Percentiles rank a stretch among this genome's conserved stretches.
These are phyloP conservation scores for Leishmania major DNA, from an alignment of 208 protist species.

Conservation along the genomic window DNA sequence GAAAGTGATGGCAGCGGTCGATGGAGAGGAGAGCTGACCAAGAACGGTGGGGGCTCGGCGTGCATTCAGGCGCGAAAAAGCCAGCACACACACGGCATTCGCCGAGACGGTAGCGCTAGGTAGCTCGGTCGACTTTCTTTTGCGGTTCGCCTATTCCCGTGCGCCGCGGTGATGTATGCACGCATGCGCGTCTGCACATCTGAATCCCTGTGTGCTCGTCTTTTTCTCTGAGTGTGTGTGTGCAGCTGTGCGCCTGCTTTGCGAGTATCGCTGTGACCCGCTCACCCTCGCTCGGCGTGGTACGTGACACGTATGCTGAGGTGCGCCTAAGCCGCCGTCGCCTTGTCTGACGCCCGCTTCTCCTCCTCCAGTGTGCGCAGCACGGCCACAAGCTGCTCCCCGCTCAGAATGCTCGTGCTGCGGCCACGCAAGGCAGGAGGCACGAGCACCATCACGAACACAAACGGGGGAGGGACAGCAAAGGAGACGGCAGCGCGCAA, in stretches of 20 bases:
- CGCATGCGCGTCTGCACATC: neutral
- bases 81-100: neutral
- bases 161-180: neutral
- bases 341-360: neutral
- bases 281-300: neutral
- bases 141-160: neutral
- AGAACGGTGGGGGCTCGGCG: neutral
- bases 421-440: conserved; percentile 30
- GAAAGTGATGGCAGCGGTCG: neutral
- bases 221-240: neutral
- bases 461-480: conserved; percentile 43
- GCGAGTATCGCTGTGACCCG: neutral
- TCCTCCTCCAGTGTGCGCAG: conserved; percentile 37
- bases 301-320: neutral
- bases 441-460: conserved; percentile 51
- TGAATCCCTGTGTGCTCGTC: neutral
- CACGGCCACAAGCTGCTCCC: conserved; percentile 33
- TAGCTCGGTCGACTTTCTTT: neutral
- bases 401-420: conserved; percentile 37
- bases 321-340: neutral
- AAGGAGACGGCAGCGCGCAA: conserved; percentile 20
- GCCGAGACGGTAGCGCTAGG: neutral
- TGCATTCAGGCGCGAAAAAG: neutral
- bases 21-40: neutral
- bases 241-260: neutral